Base-by-base conservation (phyloP, 345 rosid genomes). In the Microcos paniculata region DNA sequence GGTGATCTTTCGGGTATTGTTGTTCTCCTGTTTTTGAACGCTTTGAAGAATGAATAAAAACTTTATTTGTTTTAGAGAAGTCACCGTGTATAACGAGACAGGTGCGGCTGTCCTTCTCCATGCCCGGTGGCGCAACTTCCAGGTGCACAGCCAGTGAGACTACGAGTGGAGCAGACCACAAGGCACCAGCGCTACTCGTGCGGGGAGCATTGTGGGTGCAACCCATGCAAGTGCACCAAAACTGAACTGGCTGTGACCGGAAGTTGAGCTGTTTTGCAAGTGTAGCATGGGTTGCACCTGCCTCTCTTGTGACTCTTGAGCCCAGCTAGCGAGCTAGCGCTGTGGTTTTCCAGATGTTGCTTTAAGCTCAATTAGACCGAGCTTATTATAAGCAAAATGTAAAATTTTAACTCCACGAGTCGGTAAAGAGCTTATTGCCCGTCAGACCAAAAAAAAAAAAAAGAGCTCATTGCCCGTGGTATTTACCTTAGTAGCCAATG, bases 151-250 rank as follows among this genome's bases (percentile, higher is more conserved):
- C 48, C 35, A 30, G 65, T 24, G 73, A 66, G 69, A 74, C n/a
- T n/a, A n/a, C 74, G 16, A 80, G 78, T 23, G 87, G 78, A 55
- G 71, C 21, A 7, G n/a, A n/a, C n/a, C n/a, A n/a, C n/a, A n/a
- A 83, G 76, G 8, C 90, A 80, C 83, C 82, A n/a, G 73, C 48
- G 23, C 59, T 86, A 88, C 84, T 69, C 85, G 24, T 89, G 91
- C 49, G 89, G 93, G 26, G 92, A 85, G 70, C 89, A 88, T 57
- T 86, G 97, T 55, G 75, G 82, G 45, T 88, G 94, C 82, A 91
- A 85, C 73, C 96, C 96, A 2, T 88, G 94, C 82, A 78, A 77
- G 58, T 89, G 94, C 77, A 19, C 77, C 35, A 72, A 38, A 82
- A 70, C 46, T 28, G 67, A 12, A 4, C 71, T 55, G 1, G 2